Base-by-base conservation (phyloP, 2,329 filamentous ascomycete species). In the Diaporthe eres region DNA sequence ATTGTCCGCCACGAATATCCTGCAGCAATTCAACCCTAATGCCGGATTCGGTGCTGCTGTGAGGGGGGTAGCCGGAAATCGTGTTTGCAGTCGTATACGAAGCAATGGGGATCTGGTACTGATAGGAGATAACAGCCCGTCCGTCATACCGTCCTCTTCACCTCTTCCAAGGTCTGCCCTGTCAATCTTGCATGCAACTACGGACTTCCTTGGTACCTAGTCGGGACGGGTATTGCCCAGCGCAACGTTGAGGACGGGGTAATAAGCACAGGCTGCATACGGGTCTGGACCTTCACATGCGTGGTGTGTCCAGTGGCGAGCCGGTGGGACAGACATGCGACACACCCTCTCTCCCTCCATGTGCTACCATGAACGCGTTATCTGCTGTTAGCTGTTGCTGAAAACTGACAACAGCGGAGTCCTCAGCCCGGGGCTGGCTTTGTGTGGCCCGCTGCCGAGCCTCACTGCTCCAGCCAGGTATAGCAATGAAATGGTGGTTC, bases 271-370 rank as follows among this genome's bases (percentile, higher is more conserved):
- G 57, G 71, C 71, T 72, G 31, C 57, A 51, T 53, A 53, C 37
- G 25, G 71, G 51, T 65, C 71, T 73, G 61, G 58, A 42, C 47
- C 71, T 73, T 73, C 71, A 73, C 71, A 73, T 73, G 58, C 53
- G 71, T 53, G 61, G 22, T 15, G 47, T 61, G 34, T 31, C 34
- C 57, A 37, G 71, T 72, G 58, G 42, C 44, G 9, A 65, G 31
- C 39, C 22, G 31, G 31, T 68, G 63, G 63, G 63, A 53, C 63
- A 51, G 63, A 67, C 63, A 68, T 37, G 63, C 39, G 39, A 37
- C 22, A 49, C 42, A 65, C 42, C 61, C n/a, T 31, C 7, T 39
- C 37, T 49, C 42, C 8, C 25, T 49, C 61, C 61, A 22, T 65
- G 25, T 65, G 60, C 25, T 44, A 44, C 39, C 60, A 31, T 37